phyloP scores from a whole-genome alignment of 2,329 filamentous ascomycete genomes.

The Paraphoma sp. region DNA sequence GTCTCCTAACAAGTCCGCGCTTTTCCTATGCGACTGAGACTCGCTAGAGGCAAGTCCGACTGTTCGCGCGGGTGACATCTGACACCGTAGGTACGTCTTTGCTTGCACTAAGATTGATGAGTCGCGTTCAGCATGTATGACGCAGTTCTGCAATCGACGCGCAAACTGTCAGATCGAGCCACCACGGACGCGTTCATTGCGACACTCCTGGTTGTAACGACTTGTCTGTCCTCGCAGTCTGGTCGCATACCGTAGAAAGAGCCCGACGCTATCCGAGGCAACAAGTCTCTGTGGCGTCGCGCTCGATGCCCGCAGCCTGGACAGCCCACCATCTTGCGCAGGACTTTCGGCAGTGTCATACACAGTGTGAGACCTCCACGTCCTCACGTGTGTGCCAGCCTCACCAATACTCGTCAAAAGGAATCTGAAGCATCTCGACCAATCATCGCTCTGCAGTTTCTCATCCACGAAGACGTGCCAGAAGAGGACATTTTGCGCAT shows the following conservation, averaged over 20 bases:
- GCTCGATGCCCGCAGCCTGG: no score
- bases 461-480: conserved; percentile 34
- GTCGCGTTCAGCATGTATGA: conserved; percentile 24
- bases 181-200: neutral
- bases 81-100: neutral
- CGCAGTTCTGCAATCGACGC: conserved; percentile 17
- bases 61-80: neutral
- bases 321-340: no score
- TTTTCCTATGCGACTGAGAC: conserved; percentile 5
- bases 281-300: no score
- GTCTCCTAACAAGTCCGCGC: conserved; percentile 9
- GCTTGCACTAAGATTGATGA: conserved; percentile 10
- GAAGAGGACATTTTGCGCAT: neutral
- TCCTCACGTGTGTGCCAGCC: conserved; percentile 32
- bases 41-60: conserved; percentile 5
- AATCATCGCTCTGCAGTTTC: conserved; percentile 44
- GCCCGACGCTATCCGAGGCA: no score
- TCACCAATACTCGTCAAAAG: conserved; percentile 23
- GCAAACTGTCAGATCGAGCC: conserved; percentile 9
- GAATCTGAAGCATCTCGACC: conserved; percentile 21
- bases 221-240: no score
- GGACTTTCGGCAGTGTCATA: no score
- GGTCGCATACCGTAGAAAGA: no score
- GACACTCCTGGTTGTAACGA: no score
- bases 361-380: conserved; percentile 11